Conservation (phyloP, 2,329 filamentous ascomycete genomes). For the Aureobasidium sp. region DNA sequence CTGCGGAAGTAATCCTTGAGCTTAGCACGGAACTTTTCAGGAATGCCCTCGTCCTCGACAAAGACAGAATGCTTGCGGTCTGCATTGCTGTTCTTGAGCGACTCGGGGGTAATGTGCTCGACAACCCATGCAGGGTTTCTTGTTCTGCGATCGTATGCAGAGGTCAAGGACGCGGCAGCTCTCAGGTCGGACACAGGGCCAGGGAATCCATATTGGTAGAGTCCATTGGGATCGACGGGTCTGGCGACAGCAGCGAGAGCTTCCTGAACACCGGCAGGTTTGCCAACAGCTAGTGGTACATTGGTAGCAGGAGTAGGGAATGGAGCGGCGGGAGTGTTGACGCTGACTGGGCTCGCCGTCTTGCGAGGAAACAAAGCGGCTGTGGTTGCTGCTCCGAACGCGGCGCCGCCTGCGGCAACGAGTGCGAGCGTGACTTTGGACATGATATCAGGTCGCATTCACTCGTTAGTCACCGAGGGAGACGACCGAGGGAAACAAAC, state of each 20-base stretch:
- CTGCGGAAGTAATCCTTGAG: conserved; percentile 91
- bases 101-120: conserved; percentile 91
- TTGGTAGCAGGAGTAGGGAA: conserved; percentile 18
- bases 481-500: not conserved
- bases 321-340: conserved; percentile 22
- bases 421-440: conserved; percentile 43
- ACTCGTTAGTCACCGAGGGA: not conserved
- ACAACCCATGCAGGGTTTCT: conserved; percentile 87
- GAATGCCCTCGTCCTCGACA: conserved; percentile 69
- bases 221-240: conserved; percentile 40
- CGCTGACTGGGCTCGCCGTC: conserved; percentile 17
- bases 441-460: conserved; percentile 25
- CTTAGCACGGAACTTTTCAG: conserved; percentile 77
- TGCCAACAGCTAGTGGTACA: conserved; percentile 15
- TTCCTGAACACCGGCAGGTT: conserved; percentile 14
- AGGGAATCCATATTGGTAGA: conserved; percentile 64
- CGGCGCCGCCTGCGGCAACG: conserved; percentile 40
- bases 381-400: conserved; percentile 39
- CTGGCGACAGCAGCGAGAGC: conserved; percentile 17
- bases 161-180: conserved; percentile 66
- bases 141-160: conserved; percentile 80
- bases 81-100: conserved; percentile 62
- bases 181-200: conserved; percentile 81
- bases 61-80: conserved; percentile 82
- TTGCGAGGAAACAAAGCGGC: conserved; percentile 36